A percentile compares a stretch with the other conserved stretches of the same genome.
Evolutionary conservation across 495 filamentous ascomycete genomes (phyloP).

Genomic region (Neurospora sp.): DNA sequence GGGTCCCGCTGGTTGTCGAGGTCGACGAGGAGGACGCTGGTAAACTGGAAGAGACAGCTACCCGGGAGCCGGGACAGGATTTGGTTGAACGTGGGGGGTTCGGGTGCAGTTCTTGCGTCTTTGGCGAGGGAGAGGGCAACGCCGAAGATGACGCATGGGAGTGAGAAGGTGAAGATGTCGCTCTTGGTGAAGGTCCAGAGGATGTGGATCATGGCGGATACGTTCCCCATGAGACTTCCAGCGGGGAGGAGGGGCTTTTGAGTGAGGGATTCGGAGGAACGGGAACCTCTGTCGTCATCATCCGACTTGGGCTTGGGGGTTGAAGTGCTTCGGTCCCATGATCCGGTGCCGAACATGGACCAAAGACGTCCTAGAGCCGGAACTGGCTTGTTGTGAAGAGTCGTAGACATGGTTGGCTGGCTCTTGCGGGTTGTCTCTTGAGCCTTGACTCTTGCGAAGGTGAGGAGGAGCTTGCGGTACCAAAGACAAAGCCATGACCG

Average conservation of each 20-base stretch:
- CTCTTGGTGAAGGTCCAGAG: neutral
- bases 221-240: neutral
- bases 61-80: neutral
- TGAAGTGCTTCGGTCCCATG: neutral
- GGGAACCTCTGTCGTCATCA: neutral
- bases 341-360: neutral
- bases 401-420: neutral
- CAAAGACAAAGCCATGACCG: neutral
- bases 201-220: neutral
- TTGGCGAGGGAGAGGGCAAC: neutral
- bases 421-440: neutral
- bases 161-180: neutral
- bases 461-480: neutral
- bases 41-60: neutral
- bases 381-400: neutral
- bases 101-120: neutral
- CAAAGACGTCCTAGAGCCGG: neutral
- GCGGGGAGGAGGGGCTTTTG: neutral
- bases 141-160: neutral
- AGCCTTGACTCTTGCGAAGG: neutral
- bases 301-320: neutral
- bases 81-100: neutral
- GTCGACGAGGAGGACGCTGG: slow-evolving; percentile 29
- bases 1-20: slow-evolving; percentile 42
- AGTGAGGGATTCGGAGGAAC: neutral